These are phyloP conservation scores for Neofusicoccum sp. DNA, from an alignment of 2,329 filamentous ascomycete species.

Conservation along the genomic window DNA sequence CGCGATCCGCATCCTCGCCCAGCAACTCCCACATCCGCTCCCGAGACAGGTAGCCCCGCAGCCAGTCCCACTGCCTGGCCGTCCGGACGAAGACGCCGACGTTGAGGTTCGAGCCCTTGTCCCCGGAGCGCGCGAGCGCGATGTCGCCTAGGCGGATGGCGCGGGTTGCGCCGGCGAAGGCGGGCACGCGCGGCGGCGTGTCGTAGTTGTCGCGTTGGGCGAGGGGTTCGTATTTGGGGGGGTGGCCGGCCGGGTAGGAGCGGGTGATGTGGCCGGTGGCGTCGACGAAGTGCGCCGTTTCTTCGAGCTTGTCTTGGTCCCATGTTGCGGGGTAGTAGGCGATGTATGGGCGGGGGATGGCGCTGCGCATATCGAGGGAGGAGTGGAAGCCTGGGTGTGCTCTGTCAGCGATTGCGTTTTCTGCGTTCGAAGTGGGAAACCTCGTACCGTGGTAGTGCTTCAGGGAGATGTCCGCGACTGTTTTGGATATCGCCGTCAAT, in stretches of 20 bases:
- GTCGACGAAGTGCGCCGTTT: slow-evolving; percentile 32
- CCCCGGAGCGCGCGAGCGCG: slow-evolving; percentile 46
- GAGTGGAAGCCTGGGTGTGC: slow-evolving; percentile 26
- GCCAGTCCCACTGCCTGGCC: slow-evolving; percentile 48
- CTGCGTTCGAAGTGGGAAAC: too few relatives aligned
- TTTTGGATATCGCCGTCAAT: slow-evolving; percentile 25
- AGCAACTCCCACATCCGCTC: slow-evolving; percentile 46
- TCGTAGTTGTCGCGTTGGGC: slow-evolving; percentile 31
- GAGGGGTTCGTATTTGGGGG: slow-evolving; percentile 22
- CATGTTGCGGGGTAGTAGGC: slow-evolving; percentile 35
- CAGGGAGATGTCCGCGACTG: not conserved
- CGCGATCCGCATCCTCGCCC: slow-evolving; percentile 47
- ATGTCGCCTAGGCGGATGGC: slow-evolving; percentile 47
- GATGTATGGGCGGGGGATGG: slow-evolving; percentile 35
- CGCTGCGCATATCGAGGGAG: slow-evolving; percentile 34
- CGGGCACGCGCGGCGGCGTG: slow-evolving; percentile 25
- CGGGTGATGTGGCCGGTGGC: slow-evolving; percentile 25
- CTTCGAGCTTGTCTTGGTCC: slow-evolving; percentile 32
- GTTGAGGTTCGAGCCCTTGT: slow-evolving; percentile 33
- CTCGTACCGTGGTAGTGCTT: slow-evolving; percentile 10
- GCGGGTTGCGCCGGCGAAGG: slow-evolving; percentile 32
- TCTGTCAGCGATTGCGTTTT: not conserved
- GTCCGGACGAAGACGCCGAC: slow-evolving; percentile 39
- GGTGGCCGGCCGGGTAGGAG: slow-evolving; percentile 13
- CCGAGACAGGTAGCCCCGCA: slow-evolving; percentile 36